Evolutionary conservation across 768 basidiomycete species (phyloP), one percentile per base, ranked within the genome.

Genomic region (Leccinum boreale): DNA sequence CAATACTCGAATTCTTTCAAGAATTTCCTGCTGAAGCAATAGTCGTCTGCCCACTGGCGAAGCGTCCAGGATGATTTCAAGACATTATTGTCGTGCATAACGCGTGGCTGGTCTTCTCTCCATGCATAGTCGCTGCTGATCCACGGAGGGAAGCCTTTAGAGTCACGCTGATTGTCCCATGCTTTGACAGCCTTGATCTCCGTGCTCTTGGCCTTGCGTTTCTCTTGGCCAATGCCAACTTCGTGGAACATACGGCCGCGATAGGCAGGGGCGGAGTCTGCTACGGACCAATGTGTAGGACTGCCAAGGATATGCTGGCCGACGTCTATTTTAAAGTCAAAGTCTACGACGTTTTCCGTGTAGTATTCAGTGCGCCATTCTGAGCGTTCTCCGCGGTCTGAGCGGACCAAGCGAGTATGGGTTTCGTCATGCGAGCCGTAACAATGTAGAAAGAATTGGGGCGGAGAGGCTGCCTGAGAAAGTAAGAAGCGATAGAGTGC

Each of bases 21-120:
- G 15, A 79, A 70, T 64, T 87, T 92, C 8, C 70, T 75, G 64
- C 86, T 88, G 24, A 80, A 78, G 57, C 90, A 92, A 64, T 91
- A 93, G 56, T 88, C 85, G 62, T 92, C 89, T 8, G 90, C 90
- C 92, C 92, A 94, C 58, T 87, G 79, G 31, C 88, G 76, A 45
- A 92, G 67, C 0, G 85, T 80, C 73, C 81, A 82, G 15, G 84
- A 84, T 3, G 85, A 86, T 55, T 74, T 77, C 46, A 86, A 68
- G 7, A 68, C 63, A 29, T 62, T 66, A 14, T 52, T 35, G 23
- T 49, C 21, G 28, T 64, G 58, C 67, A 65, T 73, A 17, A 67
- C 12, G 28, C 60, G 51, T 49, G 64, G 69, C 1, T 74, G 71
- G 35, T 69, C 70, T 12, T 67, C 69, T 52, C 66, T 71, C 64